Evolutionary conservation across 2,329 filamentous ascomycete genomes (phyloP).

Genomic region (Alternaria viburni): DNA sequence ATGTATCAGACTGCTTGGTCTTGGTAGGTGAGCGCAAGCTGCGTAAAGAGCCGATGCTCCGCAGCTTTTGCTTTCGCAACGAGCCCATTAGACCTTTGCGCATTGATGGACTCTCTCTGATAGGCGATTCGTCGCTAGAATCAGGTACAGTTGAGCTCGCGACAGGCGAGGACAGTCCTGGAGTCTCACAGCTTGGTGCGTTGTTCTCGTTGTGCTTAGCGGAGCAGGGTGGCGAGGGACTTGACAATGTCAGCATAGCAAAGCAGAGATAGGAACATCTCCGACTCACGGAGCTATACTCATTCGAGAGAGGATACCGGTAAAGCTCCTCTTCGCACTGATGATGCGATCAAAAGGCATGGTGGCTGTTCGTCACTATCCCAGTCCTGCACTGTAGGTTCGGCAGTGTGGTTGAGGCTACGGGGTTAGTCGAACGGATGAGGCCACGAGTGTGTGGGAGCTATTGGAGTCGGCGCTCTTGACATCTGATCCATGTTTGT

Average conservation of each 20-base stretch:
- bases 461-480: background rate
- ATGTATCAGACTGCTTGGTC: conserved; percentile 15
- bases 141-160: conserved; percentile 5
- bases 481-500: conserved; percentile 14
- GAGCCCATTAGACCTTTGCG: conserved; percentile 36
- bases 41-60: conserved; percentile 36
- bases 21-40: conserved; percentile 29
- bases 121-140: conserved; percentile 16
- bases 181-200: conserved; percentile 19
- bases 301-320: conserved; percentile 31
- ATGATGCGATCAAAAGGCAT: conserved; percentile 38
- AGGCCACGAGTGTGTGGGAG: background rate
- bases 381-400: background rate
- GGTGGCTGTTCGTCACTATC: conserved; percentile 17
- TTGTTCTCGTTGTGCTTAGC: conserved; percentile 15
- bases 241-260: conserved; percentile 6
- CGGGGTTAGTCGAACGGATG: background rate
- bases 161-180: conserved; percentile 6
- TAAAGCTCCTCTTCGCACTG: conserved; percentile 39
- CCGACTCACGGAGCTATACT: background rate
- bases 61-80: conserved; percentile 27
- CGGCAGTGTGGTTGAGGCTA: background rate
- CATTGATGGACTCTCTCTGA: conserved; percentile 33
- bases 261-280: background rate
- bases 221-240: background rate